phyloP scores from a whole-genome alignment of 495 filamentous ascomycete species.

The Penicillium egyptiacum region DNA sequence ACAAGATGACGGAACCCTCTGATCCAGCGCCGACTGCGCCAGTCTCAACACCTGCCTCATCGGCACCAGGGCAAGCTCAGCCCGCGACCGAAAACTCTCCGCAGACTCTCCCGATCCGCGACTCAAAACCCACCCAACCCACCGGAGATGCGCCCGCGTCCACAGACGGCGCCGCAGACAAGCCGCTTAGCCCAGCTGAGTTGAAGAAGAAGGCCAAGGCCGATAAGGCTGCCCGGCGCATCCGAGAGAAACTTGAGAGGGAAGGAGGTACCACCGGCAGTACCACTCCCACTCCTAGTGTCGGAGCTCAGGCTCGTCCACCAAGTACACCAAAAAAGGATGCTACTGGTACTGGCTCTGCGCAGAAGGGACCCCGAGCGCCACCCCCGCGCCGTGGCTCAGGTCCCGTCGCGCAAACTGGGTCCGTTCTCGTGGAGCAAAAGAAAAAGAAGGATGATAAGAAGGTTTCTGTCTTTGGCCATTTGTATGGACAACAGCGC shows the following conservation, averaged over 20 bases:
- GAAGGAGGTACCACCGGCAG: constrained; percentile 33
- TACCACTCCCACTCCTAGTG: constrained; percentile 24
- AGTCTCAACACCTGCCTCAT: constrained; percentile 11
- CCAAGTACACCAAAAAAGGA: constrained; percentile 50
- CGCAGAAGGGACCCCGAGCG: constrained; percentile 44
- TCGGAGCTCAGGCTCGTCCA: constrained; percentile 22
- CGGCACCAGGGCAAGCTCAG: constrained; percentile 16
- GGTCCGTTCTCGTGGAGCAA: constrained; percentile 25
- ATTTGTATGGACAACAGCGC: constrained; percentile 73
- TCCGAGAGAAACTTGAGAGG: constrained; percentile 54
- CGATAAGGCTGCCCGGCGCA: constrained; percentile 74
- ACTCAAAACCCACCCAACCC: constrained; percentile 30
- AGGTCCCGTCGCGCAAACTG: constrained; percentile 42
- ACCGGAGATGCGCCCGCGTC: constrained; percentile 24
- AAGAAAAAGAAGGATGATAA: constrained; percentile 63
- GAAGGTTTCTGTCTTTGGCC: constrained; percentile 76
- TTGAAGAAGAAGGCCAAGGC: constrained; percentile 76
- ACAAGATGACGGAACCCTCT: constrained; percentile 34
- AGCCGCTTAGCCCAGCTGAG: constrained; percentile 63
- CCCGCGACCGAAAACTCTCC: constrained; percentile 23
- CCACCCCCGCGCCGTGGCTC: constrained; percentile 34
- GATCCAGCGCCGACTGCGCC: constrained; percentile 25
- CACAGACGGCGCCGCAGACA: constrained; percentile 24
- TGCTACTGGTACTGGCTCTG: constrained; percentile 24
- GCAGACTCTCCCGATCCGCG: constrained; percentile 30